Evolutionary conservation across 2,329 filamentous ascomycete genomes (phyloP).

Genomic region (Diplodia mutila): DNA sequence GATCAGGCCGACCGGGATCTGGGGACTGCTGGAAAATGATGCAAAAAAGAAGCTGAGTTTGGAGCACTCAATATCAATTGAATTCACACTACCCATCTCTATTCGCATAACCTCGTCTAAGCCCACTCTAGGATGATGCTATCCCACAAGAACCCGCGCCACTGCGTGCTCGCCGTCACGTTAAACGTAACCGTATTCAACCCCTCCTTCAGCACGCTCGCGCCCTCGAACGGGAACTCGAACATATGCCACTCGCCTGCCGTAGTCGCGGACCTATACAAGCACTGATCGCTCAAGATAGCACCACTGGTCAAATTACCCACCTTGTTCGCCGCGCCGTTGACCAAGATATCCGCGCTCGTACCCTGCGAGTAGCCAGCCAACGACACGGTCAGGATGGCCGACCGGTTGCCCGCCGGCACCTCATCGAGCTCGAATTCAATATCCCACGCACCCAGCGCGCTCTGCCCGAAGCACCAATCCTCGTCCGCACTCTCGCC

Average conservation of each 20-base stretch:
- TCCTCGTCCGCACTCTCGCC: slow-evolving; percentile 47
- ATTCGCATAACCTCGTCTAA: not conserved
- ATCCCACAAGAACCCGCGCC: slow-evolving; percentile 51
- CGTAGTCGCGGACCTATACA: slow-evolving; percentile 53
- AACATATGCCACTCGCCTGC: slow-evolving; percentile 55
- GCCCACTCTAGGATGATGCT: slow-evolving; percentile 44
- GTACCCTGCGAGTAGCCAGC: slow-evolving; percentile 52
- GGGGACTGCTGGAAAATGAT: not conserved
- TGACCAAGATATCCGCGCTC: slow-evolving; percentile 48
- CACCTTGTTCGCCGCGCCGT: slow-evolving; percentile 39
- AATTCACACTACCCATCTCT: not conserved
- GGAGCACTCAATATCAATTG: not conserved
- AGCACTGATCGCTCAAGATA: slow-evolving; percentile 50
- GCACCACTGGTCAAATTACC: slow-evolving; percentile 46
- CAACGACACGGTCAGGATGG: slow-evolving; percentile 49
- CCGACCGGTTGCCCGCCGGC: slow-evolving; percentile 23
- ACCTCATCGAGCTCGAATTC: slow-evolving; percentile 41
- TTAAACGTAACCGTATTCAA: slow-evolving; percentile 44
- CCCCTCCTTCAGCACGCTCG: slow-evolving; percentile 37
- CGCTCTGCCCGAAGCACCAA: slow-evolving; percentile 56
- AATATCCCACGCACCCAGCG: slow-evolving; percentile 39
- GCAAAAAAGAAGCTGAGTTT: not conserved
- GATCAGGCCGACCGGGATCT: not conserved
- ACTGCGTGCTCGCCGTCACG: slow-evolving; percentile 41
- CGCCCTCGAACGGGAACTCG: slow-evolving; percentile 43